These are phyloP conservation scores for Magnaporthales sp. DNA, from an alignment of 2,329 filamentous ascomycete genomes.

Conservation along the genomic window DNA sequence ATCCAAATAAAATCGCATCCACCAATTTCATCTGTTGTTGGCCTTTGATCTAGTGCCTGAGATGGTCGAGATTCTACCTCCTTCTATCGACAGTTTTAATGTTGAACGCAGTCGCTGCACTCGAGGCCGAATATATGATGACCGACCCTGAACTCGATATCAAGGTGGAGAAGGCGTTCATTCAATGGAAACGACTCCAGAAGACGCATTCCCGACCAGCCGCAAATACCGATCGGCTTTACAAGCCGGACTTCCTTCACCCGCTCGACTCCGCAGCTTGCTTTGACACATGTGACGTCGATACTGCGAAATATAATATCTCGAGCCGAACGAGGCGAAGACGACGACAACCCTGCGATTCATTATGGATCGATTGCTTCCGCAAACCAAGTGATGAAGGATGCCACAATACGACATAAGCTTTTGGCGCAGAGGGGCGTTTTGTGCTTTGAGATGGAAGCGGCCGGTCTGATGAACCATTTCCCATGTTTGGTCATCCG, in stretches of 20 bases:
- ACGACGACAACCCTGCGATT: conserved; percentile 16
- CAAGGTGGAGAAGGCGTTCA: background rate
- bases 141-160: conserved; percentile 14
- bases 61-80: no score
- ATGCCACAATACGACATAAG: conserved; percentile 11
- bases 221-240: no score
- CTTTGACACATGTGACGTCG: no score
- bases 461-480: background rate
- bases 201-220: background rate
- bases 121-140: background rate
- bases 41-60: no score
- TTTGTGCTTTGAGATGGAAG: background rate
- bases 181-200: background rate
- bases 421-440: conserved; percentile 14
- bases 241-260: no score
- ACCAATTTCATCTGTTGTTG: no score
- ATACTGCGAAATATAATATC: conserved; percentile 1
- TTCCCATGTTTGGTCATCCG: background rate
- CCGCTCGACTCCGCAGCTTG: no score
- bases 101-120: background rate
- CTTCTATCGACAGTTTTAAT: no score
- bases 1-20: no score
- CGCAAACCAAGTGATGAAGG: background rate
- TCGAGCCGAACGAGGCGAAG: conserved; percentile 2
- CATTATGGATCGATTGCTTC: conserved; percentile 13